Evolutionary conservation across 495 filamentous ascomycete genomes (phyloP).

Genomic region (Aspergillus hancockii): DNA sequence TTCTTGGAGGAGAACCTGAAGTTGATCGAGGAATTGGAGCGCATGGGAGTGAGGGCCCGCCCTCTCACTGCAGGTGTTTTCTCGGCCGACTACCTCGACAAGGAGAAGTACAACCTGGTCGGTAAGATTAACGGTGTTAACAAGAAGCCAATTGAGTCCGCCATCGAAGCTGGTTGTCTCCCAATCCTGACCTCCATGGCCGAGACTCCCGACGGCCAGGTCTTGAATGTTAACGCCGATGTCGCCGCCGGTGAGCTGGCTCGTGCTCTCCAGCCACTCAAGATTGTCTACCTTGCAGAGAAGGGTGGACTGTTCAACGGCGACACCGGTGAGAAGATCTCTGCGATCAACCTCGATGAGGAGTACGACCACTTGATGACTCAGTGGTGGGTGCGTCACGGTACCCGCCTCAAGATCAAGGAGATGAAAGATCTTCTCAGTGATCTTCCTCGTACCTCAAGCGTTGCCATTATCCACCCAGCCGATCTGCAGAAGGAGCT

Average conservation of each 20-base stretch:
- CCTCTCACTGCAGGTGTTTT: constrained; percentile 94
- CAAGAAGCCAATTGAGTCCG: constrained; percentile 85
- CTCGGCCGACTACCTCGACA: constrained; percentile 91
- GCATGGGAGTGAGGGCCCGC: constrained; percentile 85
- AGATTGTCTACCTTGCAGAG: constrained; percentile 97
- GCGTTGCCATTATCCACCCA: constrained; percentile 96
- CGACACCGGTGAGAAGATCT: constrained; percentile 92
- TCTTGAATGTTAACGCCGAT: constrained; percentile 97
- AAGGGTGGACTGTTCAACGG: constrained; percentile 96
- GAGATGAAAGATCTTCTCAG: constrained; percentile 94
- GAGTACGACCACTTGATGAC: constrained; percentile 95
- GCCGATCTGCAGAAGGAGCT: constrained; percentile 93
- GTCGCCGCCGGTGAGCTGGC: constrained; percentile 94
- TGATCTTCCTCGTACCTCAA: constrained; percentile 84
- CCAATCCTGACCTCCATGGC: constrained; percentile 97
- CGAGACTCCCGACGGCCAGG: constrained; percentile 88
- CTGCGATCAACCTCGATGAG: constrained; percentile 95
- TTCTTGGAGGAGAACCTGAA: constrained; percentile 97
- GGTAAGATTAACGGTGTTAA: constrained; percentile 95
- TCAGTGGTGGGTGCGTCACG: constrained; percentile 94
- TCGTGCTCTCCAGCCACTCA: constrained; percentile 84
- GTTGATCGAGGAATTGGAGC: constrained; percentile 87
- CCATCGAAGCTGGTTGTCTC: constrained; percentile 88
- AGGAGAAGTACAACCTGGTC: constrained; percentile 90
- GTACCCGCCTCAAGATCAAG: constrained; percentile 96